A percentile compares a stretch with the other conserved stretches of the same genome.
Evolutionary conservation across 805 yeast species (phyloP).

Genomic region (Saccharomycopsis schoenii): DNA sequence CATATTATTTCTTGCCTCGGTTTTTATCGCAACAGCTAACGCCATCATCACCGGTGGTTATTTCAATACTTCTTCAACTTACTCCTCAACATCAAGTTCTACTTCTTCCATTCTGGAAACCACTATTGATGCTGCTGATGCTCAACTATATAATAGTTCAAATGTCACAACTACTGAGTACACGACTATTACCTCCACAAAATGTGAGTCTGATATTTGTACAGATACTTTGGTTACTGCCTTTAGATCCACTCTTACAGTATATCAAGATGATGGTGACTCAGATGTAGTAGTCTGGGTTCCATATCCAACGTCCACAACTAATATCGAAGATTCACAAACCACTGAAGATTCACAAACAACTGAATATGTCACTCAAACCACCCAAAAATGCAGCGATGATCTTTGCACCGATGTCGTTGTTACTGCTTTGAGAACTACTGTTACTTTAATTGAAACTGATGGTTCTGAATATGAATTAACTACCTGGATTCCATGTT

Average conservation of each 20-base stretch:
- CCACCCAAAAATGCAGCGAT: conserved; percentile 8
- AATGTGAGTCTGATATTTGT: conserved; percentile 13
- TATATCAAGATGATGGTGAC: conserved; percentile 14
- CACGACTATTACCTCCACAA: conserved; percentile 2
- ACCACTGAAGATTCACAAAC: background rate
- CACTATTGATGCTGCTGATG: background rate
- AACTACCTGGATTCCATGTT: conserved; percentile 17
- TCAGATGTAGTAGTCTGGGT: conserved; percentile 14
- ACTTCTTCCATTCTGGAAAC: no score
- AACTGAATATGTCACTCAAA: conserved; percentile 5
- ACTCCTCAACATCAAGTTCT: background rate
- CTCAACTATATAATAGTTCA: background rate
- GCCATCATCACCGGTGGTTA: background rate
- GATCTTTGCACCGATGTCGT: conserved; percentile 12
- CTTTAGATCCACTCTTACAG: conserved; percentile 9
- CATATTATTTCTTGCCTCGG: background rate
- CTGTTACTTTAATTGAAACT: conserved; percentile 11
- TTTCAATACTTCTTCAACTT: background rate
- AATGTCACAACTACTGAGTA: conserved; percentile 1
- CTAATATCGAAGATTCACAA: conserved; percentile 16
- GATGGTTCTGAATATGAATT: conserved; percentile 10
- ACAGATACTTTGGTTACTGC: conserved; percentile 11
- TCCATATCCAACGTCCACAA: conserved; percentile 10
- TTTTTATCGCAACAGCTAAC: background rate
- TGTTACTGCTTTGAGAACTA: conserved; percentile 12